phyloP scores from a whole-genome alignment of 495 filamentous ascomycete species.

The Annulohypoxylon bovei region DNA sequence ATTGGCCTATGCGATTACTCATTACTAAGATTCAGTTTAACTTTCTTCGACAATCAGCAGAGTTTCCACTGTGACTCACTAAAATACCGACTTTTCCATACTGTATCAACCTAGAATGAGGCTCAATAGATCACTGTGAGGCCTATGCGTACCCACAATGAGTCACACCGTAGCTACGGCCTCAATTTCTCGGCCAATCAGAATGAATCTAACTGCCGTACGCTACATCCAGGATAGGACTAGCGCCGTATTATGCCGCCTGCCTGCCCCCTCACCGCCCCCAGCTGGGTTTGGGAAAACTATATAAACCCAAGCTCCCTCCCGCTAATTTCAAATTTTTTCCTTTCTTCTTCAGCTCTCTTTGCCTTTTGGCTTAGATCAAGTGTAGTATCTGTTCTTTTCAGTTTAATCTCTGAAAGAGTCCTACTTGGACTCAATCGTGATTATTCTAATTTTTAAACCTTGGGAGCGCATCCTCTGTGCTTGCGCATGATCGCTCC shows the following conservation, averaged over 20 bases:
- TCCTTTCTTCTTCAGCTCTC: conserved; percentile 57
- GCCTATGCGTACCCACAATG: background rate
- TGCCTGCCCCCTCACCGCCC: conserved; percentile 18
- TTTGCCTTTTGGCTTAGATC: conserved; percentile 90
- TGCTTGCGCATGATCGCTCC: conserved; percentile 78
- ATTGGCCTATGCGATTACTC: background rate
- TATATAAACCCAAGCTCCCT: conserved; percentile 1
- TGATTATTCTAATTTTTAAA: conserved; percentile 89
- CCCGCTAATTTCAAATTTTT: conserved; percentile 38
- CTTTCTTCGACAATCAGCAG: background rate
- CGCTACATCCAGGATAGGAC: background rate
- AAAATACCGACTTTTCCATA: background rate
- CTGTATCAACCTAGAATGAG: background rate
- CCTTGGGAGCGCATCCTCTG: conserved; percentile 68
- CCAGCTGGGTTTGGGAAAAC: background rate
- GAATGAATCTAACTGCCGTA: background rate
- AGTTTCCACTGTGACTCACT: background rate
- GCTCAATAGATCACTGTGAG: background rate
- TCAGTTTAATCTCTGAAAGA: conserved; percentile 89
- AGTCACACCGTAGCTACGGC: background rate
- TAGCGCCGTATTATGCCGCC: background rate
- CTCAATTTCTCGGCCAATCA: background rate
- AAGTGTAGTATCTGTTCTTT: conserved; percentile 99
- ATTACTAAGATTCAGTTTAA: background rate
- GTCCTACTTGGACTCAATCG: conserved; percentile 72